Base-by-base conservation (phyloP, 768 basidiomycete species). In the Hericium erinaceus region DNA sequence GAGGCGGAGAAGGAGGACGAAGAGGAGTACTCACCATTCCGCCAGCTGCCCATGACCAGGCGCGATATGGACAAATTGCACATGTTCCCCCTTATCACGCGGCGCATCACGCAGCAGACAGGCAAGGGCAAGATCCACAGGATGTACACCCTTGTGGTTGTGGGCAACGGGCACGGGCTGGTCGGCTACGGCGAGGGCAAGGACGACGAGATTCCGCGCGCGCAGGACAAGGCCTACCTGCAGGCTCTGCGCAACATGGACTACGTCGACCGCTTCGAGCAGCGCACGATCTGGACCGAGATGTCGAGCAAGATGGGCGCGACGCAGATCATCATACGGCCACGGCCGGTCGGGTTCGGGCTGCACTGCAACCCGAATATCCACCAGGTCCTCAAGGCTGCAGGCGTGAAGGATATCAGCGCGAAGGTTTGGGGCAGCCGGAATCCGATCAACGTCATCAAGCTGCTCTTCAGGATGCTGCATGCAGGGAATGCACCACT, bases 351-450 rank as follows among this genome's bases (percentile, higher is more conserved):
- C 67, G 97, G 97, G 2, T 98, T 98, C 69, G 97, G 97, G 7
- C 74, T 99, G 57, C 78, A 85, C 57, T 92, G 90, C 67, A 92
- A 95, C 65, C 94, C 92, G 1, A 81, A 85, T 66, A 73, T 99
- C 55, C 94, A 99, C 70, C 82, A 86, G 66, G 80, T 99, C 44
- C 78, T 95, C 66, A 89, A 91, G 63, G 93, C 94, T 0, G 95
- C 94, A 0, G 97, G 95, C 11, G 89, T 99, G 73, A 89, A 92
- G 69, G 95, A 99, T 72, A 79, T 90, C 46, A 93, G 90, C 63
- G 95, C 91, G 33, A 98, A 97, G 72, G 89, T 98, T 18, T 90
- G 91, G 83, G 94, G 95, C 15, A 94, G 90, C 66, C 77, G 89
- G 62, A 98, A 95, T 71, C 82, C 80, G 39, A 75, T 89, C 62